Evolutionary conservation across 352 stramenopile genomes (phyloP).

Genomic region (Ophiocytium majus): DNA sequence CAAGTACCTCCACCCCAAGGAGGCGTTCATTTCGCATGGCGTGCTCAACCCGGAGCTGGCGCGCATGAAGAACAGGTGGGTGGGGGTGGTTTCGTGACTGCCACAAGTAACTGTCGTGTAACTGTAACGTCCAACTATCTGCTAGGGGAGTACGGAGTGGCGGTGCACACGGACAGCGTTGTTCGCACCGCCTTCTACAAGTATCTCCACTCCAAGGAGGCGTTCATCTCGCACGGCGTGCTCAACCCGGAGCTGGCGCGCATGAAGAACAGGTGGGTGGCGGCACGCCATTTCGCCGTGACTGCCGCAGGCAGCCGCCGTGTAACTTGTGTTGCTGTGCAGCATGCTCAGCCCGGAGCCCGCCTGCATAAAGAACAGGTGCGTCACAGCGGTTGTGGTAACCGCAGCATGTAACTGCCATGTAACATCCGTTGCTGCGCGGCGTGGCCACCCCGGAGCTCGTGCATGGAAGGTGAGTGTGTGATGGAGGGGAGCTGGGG

Average conservation of each 20-base stretch:
- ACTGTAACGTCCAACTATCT: too few species aligned
- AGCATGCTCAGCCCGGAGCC: constrained; percentile 20
- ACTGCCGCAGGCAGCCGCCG: too few species aligned
- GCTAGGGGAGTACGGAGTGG: constrained; percentile 79
- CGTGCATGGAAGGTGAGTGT: too few species aligned
- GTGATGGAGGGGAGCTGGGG: too few species aligned
- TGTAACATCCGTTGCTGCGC: too few species aligned
- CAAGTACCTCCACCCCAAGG: constrained; percentile 94
- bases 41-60: constrained; percentile 87
- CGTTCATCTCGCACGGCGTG: constrained; percentile 86
- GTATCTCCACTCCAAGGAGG: constrained; percentile 92
- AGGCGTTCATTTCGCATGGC: constrained; percentile 87
- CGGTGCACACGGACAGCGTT: constrained; percentile 56
- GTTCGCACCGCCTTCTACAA: constrained; percentile 81
- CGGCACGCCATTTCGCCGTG: too few species aligned
- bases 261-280: constrained; percentile 60
- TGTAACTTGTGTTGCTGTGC: too few species aligned
- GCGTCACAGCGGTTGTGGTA: not conserved
- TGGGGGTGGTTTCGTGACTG: not conserved
- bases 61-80: constrained; percentile 59
- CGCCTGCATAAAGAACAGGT: constrained; percentile 9
- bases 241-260: constrained; percentile 82
- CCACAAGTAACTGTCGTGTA: too few species aligned
- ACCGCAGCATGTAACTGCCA: too few species aligned
- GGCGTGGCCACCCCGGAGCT: too few species aligned